A percentile compares a stretch with the other conserved stretches of the same genome.
Conservation (phyloP, 208 protist species). For the Entamoeba histolytica region DNA sequence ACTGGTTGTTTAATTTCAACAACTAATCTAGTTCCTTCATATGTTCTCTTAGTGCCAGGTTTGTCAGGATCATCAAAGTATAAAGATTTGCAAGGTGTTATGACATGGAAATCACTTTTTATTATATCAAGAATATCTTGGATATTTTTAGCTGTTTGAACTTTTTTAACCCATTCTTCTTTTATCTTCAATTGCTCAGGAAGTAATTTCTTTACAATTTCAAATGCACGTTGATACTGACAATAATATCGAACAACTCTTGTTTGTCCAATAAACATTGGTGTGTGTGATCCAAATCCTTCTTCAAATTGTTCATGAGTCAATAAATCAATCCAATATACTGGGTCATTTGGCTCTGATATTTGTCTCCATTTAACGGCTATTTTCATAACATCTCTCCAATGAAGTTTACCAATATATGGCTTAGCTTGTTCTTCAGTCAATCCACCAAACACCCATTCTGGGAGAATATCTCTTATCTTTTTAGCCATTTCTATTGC, state of each 20-base stretch:
- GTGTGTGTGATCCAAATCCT: conserved; percentile 41
- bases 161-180: background rate
- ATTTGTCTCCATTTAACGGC: conserved; percentile 36
- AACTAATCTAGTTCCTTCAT: conserved; percentile 40
- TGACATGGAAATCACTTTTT: conserved; percentile 38
- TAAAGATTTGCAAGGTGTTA: conserved; percentile 31
- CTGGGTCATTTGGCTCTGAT: conserved; percentile 32
- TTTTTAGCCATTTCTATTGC: conserved; percentile 32
- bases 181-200: background rate
- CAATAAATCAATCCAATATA: conserved; percentile 42
- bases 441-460: background rate
- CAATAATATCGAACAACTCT: conserved; percentile 39
- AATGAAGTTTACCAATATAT: conserved; percentile 21
- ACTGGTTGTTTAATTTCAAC: conserved; percentile 29
- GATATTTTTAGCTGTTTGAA: conserved; percentile 4
- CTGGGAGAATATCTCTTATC: background rate
- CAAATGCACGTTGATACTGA: conserved; percentile 27
- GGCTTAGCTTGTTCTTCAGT: background rate
- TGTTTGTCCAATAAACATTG: conserved; percentile 36
- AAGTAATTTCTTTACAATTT: conserved; percentile 9
- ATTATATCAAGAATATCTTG: conserved; percentile 29
- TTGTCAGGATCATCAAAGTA: background rate
- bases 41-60: conserved; percentile 1
- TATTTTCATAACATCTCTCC: conserved; percentile 40
- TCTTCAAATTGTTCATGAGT: conserved; percentile 37